Evolutionary conservation across 176 grass and related monocot species (phyloP).

Genomic region (Aegilops speltoides): DNA sequence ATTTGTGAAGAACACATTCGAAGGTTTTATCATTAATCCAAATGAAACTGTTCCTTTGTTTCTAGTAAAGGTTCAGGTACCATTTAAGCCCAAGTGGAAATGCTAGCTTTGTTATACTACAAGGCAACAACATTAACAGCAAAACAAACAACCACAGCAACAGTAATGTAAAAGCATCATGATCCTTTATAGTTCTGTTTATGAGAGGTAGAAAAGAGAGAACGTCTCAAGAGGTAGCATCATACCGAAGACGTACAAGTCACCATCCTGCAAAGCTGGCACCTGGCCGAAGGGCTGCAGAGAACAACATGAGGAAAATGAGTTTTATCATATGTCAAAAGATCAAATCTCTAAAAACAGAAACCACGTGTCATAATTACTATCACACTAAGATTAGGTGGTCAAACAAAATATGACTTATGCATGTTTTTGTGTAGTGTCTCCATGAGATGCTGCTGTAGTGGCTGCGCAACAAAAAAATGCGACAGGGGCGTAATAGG

Average conservation of each 20-base stretch:
- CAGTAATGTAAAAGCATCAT: background rate
- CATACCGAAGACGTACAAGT: slow-evolving; percentile 48
- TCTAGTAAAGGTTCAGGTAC: background rate
- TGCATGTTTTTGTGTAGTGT: too few relatives aligned
- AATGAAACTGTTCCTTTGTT: background rate
- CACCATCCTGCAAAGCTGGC: slow-evolving; percentile 66
- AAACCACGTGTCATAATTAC: background rate
- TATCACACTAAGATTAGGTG: background rate
- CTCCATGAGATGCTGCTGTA: background rate
- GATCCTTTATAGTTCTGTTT: background rate
- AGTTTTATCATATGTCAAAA: background rate
- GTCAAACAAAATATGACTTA: background rate
- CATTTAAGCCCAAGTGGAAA: background rate
- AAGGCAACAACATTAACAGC: background rate
- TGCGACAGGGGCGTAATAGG: background rate
- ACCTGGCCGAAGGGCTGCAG: slow-evolving; percentile 68
- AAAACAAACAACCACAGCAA: background rate
- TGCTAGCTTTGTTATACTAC: background rate
- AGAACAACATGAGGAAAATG: background rate
- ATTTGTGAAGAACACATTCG: too few relatives aligned
- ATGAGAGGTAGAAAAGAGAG: background rate
- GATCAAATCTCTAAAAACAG: background rate
- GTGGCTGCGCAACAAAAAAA: background rate
- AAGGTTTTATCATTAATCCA: background rate
- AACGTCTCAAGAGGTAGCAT: background rate